These are phyloP conservation scores for Nematocida sp. DNA, from an alignment of 371 early-diverging fungal genomes.

Conservation along the genomic window DNA sequence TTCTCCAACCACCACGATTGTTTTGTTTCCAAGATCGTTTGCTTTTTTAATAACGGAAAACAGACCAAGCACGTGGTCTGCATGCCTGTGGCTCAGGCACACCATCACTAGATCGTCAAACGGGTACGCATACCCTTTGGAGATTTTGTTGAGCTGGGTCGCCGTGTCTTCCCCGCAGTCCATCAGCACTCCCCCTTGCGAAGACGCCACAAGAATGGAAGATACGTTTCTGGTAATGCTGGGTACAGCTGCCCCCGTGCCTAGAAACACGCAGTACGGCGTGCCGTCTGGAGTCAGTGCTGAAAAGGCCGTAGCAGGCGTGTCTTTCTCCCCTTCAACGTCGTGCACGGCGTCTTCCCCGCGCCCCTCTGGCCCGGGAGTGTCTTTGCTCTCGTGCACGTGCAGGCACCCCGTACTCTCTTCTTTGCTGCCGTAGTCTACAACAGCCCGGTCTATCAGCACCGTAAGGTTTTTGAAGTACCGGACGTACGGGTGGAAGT, in stretches of 20 bases:
- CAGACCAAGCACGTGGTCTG: conserved; percentile 92
- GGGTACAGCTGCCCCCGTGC: conserved; percentile 89
- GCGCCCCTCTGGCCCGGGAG: neutral
- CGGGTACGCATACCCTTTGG: conserved; percentile 65
- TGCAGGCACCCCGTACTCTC: neutral
- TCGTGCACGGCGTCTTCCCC: neutral
- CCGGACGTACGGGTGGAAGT: neutral
- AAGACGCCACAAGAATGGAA: conserved; percentile 57
- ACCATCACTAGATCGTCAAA: conserved; percentile 68
- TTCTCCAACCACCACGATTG: conserved; percentile 36
- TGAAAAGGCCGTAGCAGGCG: no score
- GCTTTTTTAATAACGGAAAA: conserved; percentile 48
- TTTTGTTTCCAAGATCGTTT: neutral
- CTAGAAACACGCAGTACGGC: conserved; percentile 63
- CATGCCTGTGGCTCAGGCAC: conserved; percentile 92
- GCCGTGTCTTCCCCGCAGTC: conserved; percentile 95
- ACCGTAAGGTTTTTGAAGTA: neutral
- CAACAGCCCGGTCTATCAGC: neutral
- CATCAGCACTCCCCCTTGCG: conserved; percentile 66
- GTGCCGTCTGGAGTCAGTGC: no score
- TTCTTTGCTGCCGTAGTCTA: conserved; percentile 2
- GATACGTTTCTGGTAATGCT: conserved; percentile 86
- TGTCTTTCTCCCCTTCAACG: no score
- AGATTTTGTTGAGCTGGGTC: conserved; percentile 76
- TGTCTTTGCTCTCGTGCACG: neutral